Conservation (phyloP, 257 asterid genomes). For the Salvia splendens region DNA sequence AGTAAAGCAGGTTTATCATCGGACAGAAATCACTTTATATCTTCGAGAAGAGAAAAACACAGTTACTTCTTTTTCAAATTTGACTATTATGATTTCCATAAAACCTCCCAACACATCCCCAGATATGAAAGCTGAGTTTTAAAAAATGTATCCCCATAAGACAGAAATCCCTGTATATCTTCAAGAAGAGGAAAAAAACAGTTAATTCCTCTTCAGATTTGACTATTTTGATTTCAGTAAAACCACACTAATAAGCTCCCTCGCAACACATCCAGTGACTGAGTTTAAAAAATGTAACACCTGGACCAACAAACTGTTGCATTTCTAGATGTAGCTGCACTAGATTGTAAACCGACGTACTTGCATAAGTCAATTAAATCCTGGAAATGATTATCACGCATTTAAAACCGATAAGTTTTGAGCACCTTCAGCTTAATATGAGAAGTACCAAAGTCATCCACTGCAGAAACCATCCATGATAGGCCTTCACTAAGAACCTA, state of each 20-base stretch:
- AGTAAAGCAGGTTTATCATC: slow-evolving; percentile 98
- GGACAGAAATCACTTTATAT: slow-evolving; percentile 83
- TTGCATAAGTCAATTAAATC: slow-evolving; percentile 96
- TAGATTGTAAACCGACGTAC: slow-evolving; percentile 92
- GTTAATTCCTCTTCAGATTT: no score
- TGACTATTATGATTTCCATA: slow-evolving; percentile 16
- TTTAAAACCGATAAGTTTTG: slow-evolving; percentile 25
- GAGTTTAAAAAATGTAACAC: slow-evolving; percentile 36
- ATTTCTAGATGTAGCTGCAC: slow-evolving; percentile 98
- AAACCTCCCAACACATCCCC: no score
- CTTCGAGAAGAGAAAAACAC: slow-evolving; percentile 43
- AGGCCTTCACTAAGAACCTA: no score
- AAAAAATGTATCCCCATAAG: no score
- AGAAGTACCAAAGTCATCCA: slow-evolving; percentile 89
- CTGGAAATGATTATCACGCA: slow-evolving; percentile 45
- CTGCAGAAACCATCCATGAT: slow-evolving; percentile 96
- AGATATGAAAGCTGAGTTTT: no score
- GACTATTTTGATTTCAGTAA: no score
- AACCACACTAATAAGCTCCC: background rate
- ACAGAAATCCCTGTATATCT: no score
- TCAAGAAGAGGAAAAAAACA: no score
- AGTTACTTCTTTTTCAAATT: slow-evolving; percentile 26
- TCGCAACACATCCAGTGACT: background rate
- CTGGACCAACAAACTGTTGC: slow-evolving; percentile 97
- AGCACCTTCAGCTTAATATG: slow-evolving; percentile 79